A percentile compares a stretch with the other conserved stretches of the same genome.
Conservation (phyloP, 306 rosid species). For the Rosa chinensis region DNA sequence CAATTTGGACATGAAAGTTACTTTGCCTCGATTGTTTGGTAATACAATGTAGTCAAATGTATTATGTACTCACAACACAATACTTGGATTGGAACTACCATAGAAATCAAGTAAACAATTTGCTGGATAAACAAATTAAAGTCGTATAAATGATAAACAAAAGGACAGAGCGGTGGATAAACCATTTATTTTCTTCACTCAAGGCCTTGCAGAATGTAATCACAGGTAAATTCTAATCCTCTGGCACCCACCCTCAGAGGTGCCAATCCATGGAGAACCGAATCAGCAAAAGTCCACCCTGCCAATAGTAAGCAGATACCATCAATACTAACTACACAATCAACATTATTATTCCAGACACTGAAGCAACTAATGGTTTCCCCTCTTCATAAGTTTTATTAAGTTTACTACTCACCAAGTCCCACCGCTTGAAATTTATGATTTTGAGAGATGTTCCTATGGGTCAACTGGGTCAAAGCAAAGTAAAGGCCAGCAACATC, state of each 20-base stretch:
- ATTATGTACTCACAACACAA: no score
- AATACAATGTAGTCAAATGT: no score
- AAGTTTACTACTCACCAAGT: conserved; percentile 76
- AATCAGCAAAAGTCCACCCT: conserved; percentile 99
- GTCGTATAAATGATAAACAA: no score
- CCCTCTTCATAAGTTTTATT: conserved; percentile 3
- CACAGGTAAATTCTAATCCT: conserved; percentile 99
- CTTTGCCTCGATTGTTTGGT: no score
- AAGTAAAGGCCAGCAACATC: conserved; percentile 98
- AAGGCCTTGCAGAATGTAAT: conserved; percentile 88
- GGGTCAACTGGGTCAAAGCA: conserved; percentile 97
- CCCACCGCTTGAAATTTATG: conserved; percentile 99
- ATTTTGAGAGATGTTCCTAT: conserved; percentile 94
- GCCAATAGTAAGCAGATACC: conserved; percentile 29
- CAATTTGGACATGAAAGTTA: no score
- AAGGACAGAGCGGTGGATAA: no score
- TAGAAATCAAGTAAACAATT: no score
- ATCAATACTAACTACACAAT: conserved; percentile 17
- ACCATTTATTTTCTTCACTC: conserved; percentile 26
- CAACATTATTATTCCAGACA: background rate
- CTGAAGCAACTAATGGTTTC: background rate
- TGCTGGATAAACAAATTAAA: no score
- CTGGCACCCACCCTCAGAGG: conserved; percentile 99
- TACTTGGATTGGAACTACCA: no score
- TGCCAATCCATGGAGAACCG: conserved; percentile 88